A percentile compares a stretch with the other conserved stretches of the same genome.
Evolutionary conservation across 257 asterid genomes (phyloP).

Genomic region (Lithospermum erythrorhizon): DNA sequence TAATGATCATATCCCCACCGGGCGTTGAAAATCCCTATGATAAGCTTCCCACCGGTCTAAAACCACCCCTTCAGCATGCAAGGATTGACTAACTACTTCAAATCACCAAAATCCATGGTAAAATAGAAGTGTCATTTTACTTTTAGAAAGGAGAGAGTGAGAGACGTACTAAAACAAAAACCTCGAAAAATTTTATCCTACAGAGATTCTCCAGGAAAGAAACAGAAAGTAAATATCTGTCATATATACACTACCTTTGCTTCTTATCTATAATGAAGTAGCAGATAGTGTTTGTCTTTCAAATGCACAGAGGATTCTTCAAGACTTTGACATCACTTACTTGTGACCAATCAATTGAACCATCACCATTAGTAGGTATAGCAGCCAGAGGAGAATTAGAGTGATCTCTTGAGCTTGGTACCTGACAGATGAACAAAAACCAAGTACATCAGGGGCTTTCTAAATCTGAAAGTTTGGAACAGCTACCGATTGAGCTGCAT

Average conservation of each 20-base stretch:
- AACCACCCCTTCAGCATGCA: background rate
- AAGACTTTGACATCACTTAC: slow-evolving; percentile 23
- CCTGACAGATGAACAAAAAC: slow-evolving; percentile 27
- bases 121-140: no score
- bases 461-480: background rate
- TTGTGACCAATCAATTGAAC: slow-evolving; percentile 90
- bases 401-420: slow-evolving; percentile 59
- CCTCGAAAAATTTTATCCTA: background rate
- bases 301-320: slow-evolving; percentile 1
- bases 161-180: background rate
- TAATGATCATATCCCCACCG: background rate
- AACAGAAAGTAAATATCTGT: no score
- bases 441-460: background rate
- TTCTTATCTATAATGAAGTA: no score
- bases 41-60: background rate
- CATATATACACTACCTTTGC: no score
- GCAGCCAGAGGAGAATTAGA: slow-evolving; percentile 51
- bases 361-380: slow-evolving; percentile 68
- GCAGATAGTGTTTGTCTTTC: no score
- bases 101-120: no score
- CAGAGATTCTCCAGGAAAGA: background rate
- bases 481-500: no score
- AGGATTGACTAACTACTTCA: background rate
- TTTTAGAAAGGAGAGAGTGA: no score
- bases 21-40: background rate